Base-by-base conservation (phyloP, 2,329 filamentous ascomycete genomes). In the Acephala macrosclerotiorum region DNA sequence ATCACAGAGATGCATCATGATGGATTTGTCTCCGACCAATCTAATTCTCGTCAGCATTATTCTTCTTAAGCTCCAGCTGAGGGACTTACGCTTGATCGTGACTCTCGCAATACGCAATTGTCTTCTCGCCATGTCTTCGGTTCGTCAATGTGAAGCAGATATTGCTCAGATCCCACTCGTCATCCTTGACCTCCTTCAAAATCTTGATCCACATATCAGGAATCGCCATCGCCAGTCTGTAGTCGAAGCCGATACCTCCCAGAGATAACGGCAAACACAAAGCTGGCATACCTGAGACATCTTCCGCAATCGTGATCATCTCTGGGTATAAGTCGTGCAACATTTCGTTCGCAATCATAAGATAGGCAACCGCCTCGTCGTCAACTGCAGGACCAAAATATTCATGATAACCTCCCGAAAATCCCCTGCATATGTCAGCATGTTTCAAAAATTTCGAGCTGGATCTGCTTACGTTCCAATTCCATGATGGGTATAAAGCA, bases 151-250 rank as follows among this genome's bases (percentile, higher is more conserved):
- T 97, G 81, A 91, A 94, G 77, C 89, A 89, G 60, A 99, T 91
- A 71, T 86, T 90, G 64, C 87, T 89, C 79, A 99, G 91, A 74
- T 98, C 92, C 96, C 96, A 99, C 68, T 93, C 84, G 58, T 74
- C 86, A 74, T 99, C 96, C 75, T 91, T 86, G 78, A 93, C 89
- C 80, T 99, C 96, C 79, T 99, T 99, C 68, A 98, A 80, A 76
- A 96, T 93, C 82, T 99, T 99, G 85, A 99, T 99, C 89, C 96
- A 99, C 88, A 99, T 92, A 78, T 99, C 96, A 3, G 96, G 96
- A 68, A 99, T 89, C 4, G 96, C 96, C 96, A 99, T 99, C 63
- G 94, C 94, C 36, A 99, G 87, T 71, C 96, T 89, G 79, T 99
- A 99, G 80, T 99, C 96, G 77, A 99, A 99, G 29, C 96, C 96